Evolutionary conservation across 495 filamentous ascomycete genomes (phyloP), one percentile per base, ranked within the genome.

Genomic region (Neurospora africana): DNA sequence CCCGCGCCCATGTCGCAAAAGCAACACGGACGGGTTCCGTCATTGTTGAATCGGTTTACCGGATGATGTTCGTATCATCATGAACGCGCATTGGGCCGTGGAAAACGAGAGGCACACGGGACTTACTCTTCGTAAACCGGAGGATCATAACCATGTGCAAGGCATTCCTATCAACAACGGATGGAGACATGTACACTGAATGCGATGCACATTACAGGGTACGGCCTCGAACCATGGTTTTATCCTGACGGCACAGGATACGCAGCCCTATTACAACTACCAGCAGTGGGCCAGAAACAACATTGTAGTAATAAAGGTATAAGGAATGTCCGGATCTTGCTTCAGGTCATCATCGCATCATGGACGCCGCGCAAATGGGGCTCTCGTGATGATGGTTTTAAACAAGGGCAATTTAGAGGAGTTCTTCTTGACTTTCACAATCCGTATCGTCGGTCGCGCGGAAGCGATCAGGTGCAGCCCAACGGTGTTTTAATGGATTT

Each of bases 331-430:
- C 83, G 78, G 71, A 74, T 76, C 82, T 84, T 86, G 83, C 78
- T 86, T 91, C 87, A 97, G 95, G 95, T 98, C 94, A 94, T 97
- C 95, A 94, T 82, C 93, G 89, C 86, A 89, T 98, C 95, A 94
- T 98, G 95, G 93, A 82, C 86, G 90, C 90, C 79, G 76, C 80
- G 71, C 93, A 81, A 86, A 80, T 76, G 87, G 84, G 90, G 90
- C 92, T 92, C 95, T 98, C 95, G 91, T 93, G 91, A 93, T 89
- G 89, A 98, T 93, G 95, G 95, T 98, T 98, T 98, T 98, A 93
- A 87, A 73, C 93, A 90, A 92, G 89, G 91, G 88, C 85, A 72
- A 75, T 75, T 84, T 83, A 68, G 74, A 71, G 73, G 73, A 82
- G 83, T 84, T 74, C 73, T 80, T 84, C 84, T 84, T 78, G 83